Base-by-base conservation (phyloP, 805 yeast genomes). In the Candida hungchunana region DNA sequence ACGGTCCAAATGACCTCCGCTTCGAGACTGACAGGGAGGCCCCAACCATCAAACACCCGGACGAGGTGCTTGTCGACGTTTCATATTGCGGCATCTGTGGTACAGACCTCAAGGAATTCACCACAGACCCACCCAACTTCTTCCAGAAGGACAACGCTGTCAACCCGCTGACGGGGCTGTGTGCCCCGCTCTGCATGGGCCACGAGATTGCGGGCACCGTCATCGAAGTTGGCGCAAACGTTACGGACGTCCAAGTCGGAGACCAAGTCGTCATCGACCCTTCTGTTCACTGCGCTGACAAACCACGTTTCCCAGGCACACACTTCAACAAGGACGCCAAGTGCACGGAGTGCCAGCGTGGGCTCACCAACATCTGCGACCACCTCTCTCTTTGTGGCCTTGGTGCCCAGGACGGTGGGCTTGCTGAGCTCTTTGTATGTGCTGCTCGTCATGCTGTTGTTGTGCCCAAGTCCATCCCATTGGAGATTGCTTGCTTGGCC, bases 241-340 rank as follows among this genome's bases (percentile, higher is more conserved):
- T 76, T 5, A 56, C 57, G 0, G 54, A 55, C 12, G 56, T 73
- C 18, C 56, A 67, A 43, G 57, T 60, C 2, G 82, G 82, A 11
- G 79, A 76, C 50, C 70, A 71, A 29, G 85, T 80, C 21, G 79
- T 73, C 15, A 71, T 78, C 17, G 84, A 79, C 47, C 79, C 82
- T 6, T 67, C 78, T 1, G 75, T 76, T 22, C 75, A 75, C 26
- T 80, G 84, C 55, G 53, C 52, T 20, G 80, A 75, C 49, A 58
- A 65, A 26, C 44, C 51, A 29, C 55, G 73, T 29, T 69, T 64
- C 57, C 61, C 61, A 11, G 51, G 60, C 8, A 36, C 65, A 1
- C 44, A 37, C 20, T 56, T 62, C 7, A 46, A 57, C 26, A 43
- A 37, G 6, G 42, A 53, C 18, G 45, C 43, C 6, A 47, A 46